Conservation (phyloP, 345 rosid species). For the Geranium rotundifolium region DNA sequence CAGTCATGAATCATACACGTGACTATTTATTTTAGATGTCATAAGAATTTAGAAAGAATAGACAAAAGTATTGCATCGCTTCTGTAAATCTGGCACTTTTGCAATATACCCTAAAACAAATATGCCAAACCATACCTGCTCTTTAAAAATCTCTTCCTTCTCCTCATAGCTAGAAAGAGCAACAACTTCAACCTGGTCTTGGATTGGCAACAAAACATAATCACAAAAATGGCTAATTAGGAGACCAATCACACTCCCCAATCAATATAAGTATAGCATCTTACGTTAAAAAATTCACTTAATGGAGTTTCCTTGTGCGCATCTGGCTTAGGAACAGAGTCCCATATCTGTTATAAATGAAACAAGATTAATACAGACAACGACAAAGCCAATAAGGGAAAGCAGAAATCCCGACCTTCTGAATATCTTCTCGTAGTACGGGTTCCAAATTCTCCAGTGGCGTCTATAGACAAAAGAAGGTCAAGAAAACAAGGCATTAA, state of each 20-base stretch:
- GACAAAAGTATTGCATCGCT: neutral
- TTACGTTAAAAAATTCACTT: constrained; percentile 93
- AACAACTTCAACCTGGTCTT: constrained; percentile 81
- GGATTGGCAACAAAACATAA: constrained; percentile 5
- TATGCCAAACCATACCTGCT: constrained; percentile 48
- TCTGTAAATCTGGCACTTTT: neutral
- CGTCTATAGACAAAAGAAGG: constrained; percentile 43
- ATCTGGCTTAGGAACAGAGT: constrained; percentile 85
- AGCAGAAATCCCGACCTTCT: constrained; percentile 46
- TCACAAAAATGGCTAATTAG: neutral
- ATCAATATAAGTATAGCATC: constrained; percentile 11
- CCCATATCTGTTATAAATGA: constrained; percentile 76
- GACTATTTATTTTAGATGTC: no score
- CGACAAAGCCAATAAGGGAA: constrained; percentile 5
- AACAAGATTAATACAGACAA: neutral
- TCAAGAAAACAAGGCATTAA: constrained; percentile 3
- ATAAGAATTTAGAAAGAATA: no score
- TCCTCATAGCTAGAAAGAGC: constrained; percentile 98
- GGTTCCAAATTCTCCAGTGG: constrained; percentile 94
- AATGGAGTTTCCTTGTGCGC: constrained; percentile 86
- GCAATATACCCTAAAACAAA: no score
- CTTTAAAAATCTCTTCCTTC: constrained; percentile 89
- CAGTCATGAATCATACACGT: no score
- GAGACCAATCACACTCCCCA: neutral
- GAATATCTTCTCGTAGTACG: constrained; percentile 88